These are phyloP conservation scores for Diaporthe citri DNA, from an alignment of 2,329 filamentous ascomycete genomes.

Conservation along the genomic window DNA sequence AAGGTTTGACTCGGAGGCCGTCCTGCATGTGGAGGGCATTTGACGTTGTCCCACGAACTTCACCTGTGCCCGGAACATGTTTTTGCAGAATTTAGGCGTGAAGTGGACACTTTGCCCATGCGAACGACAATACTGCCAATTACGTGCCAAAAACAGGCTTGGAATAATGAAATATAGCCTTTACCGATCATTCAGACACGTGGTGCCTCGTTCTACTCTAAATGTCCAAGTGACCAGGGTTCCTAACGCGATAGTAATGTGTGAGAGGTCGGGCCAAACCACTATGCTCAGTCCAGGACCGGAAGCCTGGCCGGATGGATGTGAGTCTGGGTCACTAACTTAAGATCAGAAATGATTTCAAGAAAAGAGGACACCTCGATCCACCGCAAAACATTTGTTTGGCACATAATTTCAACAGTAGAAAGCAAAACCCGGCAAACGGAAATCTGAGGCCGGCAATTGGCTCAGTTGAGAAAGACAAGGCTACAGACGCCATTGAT, in stretches of 20 bases:
- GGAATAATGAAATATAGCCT: neutral
- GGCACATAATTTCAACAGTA: constrained; percentile 21
- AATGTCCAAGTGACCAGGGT: neutral
- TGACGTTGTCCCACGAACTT: neutral
- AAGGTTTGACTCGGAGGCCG: constrained; percentile 17
- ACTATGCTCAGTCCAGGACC: neutral
- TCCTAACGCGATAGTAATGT: neutral
- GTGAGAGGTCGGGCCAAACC: neutral
- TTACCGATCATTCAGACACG: neutral
- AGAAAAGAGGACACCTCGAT: constrained; percentile 11
- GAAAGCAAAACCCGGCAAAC: constrained; percentile 24
- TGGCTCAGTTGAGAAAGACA: constrained; percentile 34
- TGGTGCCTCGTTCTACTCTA: constrained; percentile 20
- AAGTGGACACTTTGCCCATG: neutral
- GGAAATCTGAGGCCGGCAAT: constrained; percentile 32
- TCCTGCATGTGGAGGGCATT: constrained; percentile 15
- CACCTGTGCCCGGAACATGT: neutral
- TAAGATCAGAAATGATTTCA: neutral
- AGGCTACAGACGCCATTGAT: constrained; percentile 38
- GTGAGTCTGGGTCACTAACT: neutral
- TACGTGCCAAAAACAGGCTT: neutral
- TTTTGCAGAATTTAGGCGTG: neutral
- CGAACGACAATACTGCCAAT: neutral
- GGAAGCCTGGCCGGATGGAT: neutral
- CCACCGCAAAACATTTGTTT: constrained; percentile 6